Evolutionary conservation across 352 stramenopile species (phyloP), one percentile per base, ranked within the genome.

Genomic region (Thraustochytrium sp.): DNA sequence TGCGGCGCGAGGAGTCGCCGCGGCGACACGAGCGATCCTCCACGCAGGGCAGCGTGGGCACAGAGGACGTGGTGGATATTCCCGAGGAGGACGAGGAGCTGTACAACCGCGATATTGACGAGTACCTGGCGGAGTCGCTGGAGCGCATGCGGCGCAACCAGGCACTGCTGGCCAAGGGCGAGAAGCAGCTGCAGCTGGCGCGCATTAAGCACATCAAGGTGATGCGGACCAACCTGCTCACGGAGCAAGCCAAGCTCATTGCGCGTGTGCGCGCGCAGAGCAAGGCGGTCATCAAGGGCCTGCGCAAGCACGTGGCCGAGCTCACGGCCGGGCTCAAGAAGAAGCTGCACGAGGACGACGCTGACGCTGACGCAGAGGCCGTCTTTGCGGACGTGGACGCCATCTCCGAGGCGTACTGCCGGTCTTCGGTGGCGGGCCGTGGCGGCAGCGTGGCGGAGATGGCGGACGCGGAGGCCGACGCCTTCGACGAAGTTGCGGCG

Each of bases 281-380:
- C 42, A 80, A 80, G 49, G 68, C 68, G 9, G 68, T 80, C 31
- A 80, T 80, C 18, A 80, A 80, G 44, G 68, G 68, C 38, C 68
- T 80, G 8, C 68, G 68, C 13, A 80, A 80, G 44, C 68, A 80
- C 42, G 68, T 80, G 34, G n/a, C 34, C 16, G 68, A 80, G 48
- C 46, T 80, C 34, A 65, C 42, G 18, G 29, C 13, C 34, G 40
- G 18, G 13, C 31, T 80, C 23, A 61, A 2, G 42, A 61, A 80
- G 53, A 80, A 80, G 38, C n/a, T 72, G 21, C 31, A 80, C 29
- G 68, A 53, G 48, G 68, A 80, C 42, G 68, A 80, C 53, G 23
- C 3, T 9, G 68, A 68, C 18, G 44, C 8, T 0, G 68, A 80
- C 11, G 5, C 4, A 16, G 11, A 76, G 64, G 38, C 3, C 9